Percentiles rank a stretch among this genome's conserved stretches.
phyloP scores from a whole-genome alignment of 2,329 filamentous ascomycete genomes.

The Fusarium zealandicum region DNA sequence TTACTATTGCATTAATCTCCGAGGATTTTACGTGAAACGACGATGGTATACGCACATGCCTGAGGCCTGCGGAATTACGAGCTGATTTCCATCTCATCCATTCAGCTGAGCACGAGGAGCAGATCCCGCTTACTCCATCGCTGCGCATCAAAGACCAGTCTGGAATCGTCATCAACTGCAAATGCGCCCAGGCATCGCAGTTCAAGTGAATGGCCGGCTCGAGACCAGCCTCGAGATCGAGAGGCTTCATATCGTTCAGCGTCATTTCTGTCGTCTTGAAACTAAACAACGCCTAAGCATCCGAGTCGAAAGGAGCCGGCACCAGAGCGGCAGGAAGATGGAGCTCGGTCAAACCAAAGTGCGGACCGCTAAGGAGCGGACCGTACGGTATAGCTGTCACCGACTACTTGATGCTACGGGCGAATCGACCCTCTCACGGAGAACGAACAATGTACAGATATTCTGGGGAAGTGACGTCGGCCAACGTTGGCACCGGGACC shows the following conservation, averaged over 20 bases:
- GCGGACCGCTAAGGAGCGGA: slow-evolving; percentile 5
- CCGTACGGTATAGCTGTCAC: slow-evolving; percentile 10
- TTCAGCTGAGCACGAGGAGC: neutral
- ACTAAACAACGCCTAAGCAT: neutral
- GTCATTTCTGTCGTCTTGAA: neutral
- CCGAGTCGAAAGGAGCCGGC: neutral
- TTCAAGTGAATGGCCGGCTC: neutral
- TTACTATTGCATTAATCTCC: slow-evolving; percentile 5
- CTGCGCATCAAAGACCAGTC: neutral
- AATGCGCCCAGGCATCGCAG: neutral
- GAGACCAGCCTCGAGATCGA: neutral
- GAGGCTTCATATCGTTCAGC: slow-evolving; percentile 1
- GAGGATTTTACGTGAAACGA: slow-evolving; percentile 5
- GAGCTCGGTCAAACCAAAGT: neutral
- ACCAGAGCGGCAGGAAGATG: neutral
- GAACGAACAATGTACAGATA: neutral
- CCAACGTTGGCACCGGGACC: slow-evolving; percentile 19
- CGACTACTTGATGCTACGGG: slow-evolving; percentile 4
- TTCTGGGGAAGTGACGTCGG: slow-evolving; percentile 1
- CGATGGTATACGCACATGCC: neutral
- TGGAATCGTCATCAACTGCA: slow-evolving; percentile 6
- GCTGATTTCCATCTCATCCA: slow-evolving; percentile 7
- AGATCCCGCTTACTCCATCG: slow-evolving; percentile 1
- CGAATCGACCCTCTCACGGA: slow-evolving; percentile 4
- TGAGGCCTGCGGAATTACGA: neutral